These are phyloP conservation scores for Talaromyces thailandensis DNA, from an alignment of 495 filamentous ascomycete species.

Conservation along the genomic window DNA sequence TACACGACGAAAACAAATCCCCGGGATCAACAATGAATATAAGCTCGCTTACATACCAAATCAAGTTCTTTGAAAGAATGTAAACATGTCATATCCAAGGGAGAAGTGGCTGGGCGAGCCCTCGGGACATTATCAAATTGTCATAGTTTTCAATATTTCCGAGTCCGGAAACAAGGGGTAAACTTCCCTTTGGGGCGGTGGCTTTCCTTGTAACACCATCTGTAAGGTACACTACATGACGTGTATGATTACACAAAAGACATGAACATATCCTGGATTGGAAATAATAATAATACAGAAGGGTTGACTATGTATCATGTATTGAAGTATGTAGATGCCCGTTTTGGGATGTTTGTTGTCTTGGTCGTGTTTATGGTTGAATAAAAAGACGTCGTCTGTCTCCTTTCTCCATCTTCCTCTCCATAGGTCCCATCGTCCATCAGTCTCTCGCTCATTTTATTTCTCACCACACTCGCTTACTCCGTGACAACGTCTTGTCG, in stretches of 20 bases:
- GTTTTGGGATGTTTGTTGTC: background rate
- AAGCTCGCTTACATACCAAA: background rate
- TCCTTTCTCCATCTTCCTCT: background rate
- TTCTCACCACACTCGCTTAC: background rate
- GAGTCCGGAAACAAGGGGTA: conserved; percentile 3
- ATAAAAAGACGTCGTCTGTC: background rate
- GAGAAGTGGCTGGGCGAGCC: background rate
- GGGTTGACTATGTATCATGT: background rate
- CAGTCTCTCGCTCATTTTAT: conserved; percentile 8
- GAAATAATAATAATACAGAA: background rate
- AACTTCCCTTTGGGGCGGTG: background rate
- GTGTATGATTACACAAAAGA: background rate
- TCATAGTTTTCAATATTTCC: background rate
- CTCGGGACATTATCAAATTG: background rate
- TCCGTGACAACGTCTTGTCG: background rate
- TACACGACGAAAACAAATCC: background rate
- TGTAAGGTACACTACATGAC: background rate
- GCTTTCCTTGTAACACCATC: background rate
- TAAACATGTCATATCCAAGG: background rate
- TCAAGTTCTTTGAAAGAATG: background rate
- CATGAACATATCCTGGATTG: background rate
- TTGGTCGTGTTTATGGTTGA: background rate
- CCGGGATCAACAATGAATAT: background rate
- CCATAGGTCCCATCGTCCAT: background rate
- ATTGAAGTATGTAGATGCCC: conserved; percentile 1